These are phyloP conservation scores for Lactarius pseudohatsudake DNA, from an alignment of 768 basidiomycete genomes.

Conservation along the genomic window DNA sequence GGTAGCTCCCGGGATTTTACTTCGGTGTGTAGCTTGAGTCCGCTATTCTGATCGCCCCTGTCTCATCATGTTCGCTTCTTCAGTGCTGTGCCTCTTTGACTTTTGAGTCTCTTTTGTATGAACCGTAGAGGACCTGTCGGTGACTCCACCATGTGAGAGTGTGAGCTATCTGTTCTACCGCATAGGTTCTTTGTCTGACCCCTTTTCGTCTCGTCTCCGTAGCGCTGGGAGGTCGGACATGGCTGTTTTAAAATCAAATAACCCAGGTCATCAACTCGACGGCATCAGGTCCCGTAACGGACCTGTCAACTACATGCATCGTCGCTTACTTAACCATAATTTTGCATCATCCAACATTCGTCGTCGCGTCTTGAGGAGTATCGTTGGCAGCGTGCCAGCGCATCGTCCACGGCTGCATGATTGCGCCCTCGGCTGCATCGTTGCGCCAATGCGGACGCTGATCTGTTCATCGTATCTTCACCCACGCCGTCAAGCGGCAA, in stretches of 20 bases:
- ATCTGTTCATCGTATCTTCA: background rate
- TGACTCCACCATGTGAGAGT: conserved; percentile 13
- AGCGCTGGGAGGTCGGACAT: conserved; percentile 21
- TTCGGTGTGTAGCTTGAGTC: background rate
- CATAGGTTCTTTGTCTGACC: background rate
- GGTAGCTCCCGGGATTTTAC: background rate
- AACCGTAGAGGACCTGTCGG: conserved; percentile 23
- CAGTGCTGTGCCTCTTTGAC: background rate
- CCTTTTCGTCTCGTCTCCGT: background rate
- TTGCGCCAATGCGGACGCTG: background rate
- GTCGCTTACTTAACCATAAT: background rate
- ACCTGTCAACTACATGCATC: background rate
- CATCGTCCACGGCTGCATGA: background rate
- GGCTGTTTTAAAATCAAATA: conserved; percentile 25
- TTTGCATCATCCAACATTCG: background rate
- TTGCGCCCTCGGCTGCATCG: background rate
- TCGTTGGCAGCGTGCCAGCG: too few relatives aligned
- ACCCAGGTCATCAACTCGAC: conserved; percentile 14
- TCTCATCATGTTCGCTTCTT: background rate
- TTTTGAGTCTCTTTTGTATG: background rate
- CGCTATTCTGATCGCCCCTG: background rate
- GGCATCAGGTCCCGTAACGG: conserved; percentile 3
- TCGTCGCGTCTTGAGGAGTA: background rate
- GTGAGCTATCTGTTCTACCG: conserved; percentile 1
- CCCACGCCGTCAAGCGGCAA: background rate